Base-by-base conservation (phyloP, 2,329 filamentous ascomycete genomes). In the Dendryphion nanum region DNA sequence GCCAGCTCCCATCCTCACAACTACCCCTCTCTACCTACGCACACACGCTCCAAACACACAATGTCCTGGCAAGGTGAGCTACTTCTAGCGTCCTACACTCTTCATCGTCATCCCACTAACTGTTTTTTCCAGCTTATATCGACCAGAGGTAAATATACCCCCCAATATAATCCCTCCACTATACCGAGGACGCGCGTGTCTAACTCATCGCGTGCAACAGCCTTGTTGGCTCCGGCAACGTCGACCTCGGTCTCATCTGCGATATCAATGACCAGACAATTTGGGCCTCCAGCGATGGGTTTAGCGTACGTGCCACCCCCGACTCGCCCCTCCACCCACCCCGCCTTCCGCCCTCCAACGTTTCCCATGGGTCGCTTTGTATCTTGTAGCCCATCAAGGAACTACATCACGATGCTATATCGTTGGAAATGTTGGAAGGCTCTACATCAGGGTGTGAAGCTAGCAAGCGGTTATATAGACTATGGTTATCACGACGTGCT, bases 261-360 rank as follows among this genome's bases (percentile, higher is more conserved):
- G 72, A 73, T 60, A 64, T 58, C 45, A 58, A 63, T 39, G 69
- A 69, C 59, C 68, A 70, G 56, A 69, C 72, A 42, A 59, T 95
- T 47, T 95, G 66, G 66, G 93, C 52, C 85, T 95, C 76, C 85
- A 96, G 65, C 90, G 87, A 47, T 83, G 93, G 76, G 53, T 95
- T 95, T 74, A 72, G 76, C 64, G 89, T 95, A 83, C 67, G 72
- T 64, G 42, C 42, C 33, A n/a, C n/a, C n/a, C n/a, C n/a, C n/a
- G n/a, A n/a, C n/a, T n/a, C n/a, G n/a, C n/a, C n/a, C n/a, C n/a
- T n/a, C n/a, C n/a, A n/a, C n/a, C n/a, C n/a, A n/a, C n/a, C n/a
- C n/a, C n/a, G n/a, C n/a, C n/a, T n/a, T n/a, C n/a, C n/a, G n/a
- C n/a, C n/a, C n/a, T n/a, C n/a, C n/a, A n/a, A n/a, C n/a, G n/a